Evolutionary conservation across 2,329 filamentous ascomycete genomes (phyloP).

Genomic region (Coniochaeta sp.): DNA sequence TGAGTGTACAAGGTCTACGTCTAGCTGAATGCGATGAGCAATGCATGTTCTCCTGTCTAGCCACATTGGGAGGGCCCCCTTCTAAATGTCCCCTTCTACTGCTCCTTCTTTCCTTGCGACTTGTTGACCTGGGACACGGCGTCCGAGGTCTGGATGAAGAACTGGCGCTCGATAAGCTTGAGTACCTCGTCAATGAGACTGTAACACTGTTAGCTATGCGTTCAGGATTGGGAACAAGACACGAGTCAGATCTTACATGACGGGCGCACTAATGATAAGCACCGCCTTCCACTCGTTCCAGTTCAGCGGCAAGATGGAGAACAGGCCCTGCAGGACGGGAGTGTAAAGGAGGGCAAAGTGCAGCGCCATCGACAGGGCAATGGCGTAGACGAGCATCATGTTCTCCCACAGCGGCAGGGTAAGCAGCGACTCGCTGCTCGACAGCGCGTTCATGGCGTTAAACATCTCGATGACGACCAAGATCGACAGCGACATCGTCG

Average conservation of each 20-base stretch:
- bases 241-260: constrained; percentile 78
- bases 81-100: not conserved
- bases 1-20: not conserved
- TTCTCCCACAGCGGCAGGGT: constrained; percentile 97
- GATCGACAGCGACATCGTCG: constrained; percentile 84
- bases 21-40: not conserved
- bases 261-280: constrained; percentile 77
- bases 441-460: constrained; percentile 97
- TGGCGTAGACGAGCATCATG: constrained; percentile 96
- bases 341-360: constrained; percentile 93
- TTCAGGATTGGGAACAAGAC: no score
- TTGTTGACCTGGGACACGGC: not conserved
- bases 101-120: not conserved
- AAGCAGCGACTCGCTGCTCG: constrained; percentile 86
- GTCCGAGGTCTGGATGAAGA: constrained; percentile 44
- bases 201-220: constrained; percentile 18
- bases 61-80: not conserved
- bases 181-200: constrained; percentile 78
- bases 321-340: constrained; percentile 79
- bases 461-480: constrained; percentile 99
- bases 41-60: not conserved
- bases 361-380: constrained; percentile 83
- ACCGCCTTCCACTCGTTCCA: constrained; percentile 90
- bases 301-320: constrained; percentile 84
- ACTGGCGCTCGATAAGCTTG: constrained; percentile 67